These are phyloP conservation scores for Gonapodya prolifera DNA, from an alignment of 192 early-diverging fungal genomes.

Conservation along the genomic window DNA sequence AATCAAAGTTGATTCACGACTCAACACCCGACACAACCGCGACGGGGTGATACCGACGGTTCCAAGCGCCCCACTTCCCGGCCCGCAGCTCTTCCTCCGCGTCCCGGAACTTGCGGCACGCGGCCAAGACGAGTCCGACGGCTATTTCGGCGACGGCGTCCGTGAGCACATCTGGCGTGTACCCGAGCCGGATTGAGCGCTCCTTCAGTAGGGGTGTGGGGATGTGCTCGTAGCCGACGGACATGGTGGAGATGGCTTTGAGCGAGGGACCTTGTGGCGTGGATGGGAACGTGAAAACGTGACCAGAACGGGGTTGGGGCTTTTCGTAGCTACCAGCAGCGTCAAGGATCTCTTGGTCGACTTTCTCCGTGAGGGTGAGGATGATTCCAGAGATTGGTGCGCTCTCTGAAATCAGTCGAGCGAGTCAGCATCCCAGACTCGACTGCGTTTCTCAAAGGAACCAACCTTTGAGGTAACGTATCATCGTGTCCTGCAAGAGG, in stretches of 20 bases:
- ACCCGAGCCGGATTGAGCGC: slow-evolving; percentile 48
- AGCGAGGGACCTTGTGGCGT: slow-evolving; percentile 30
- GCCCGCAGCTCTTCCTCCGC: slow-evolving; percentile 26
- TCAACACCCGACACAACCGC: slow-evolving; percentile 1
- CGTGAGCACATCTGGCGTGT: slow-evolving; percentile 79
- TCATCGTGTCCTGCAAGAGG: no score
- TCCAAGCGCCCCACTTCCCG: slow-evolving; percentile 48
- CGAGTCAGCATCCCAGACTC: no score
- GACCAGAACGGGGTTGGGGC: neutral
- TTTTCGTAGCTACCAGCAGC: slow-evolving; percentile 33
- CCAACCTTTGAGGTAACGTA: no score
- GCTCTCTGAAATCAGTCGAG: no score
- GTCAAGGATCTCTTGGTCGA: slow-evolving; percentile 55
- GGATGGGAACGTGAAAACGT: neutral
- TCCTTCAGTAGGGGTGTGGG: slow-evolving; percentile 25
- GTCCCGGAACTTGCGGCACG: slow-evolving; percentile 52
- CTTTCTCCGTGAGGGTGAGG: slow-evolving; percentile 57
- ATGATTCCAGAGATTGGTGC: no score
- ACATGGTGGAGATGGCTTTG: slow-evolving; percentile 62
- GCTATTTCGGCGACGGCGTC: slow-evolving; percentile 78
- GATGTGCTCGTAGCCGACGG: slow-evolving; percentile 77
- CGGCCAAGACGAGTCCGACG: slow-evolving; percentile 59
- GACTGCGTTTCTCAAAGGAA: no score
- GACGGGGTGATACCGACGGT: slow-evolving; percentile 47
- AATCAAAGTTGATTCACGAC: no score